Conservation (phyloP, 495 filamentous ascomycete species). For the Sordaria brevicollis region DNA sequence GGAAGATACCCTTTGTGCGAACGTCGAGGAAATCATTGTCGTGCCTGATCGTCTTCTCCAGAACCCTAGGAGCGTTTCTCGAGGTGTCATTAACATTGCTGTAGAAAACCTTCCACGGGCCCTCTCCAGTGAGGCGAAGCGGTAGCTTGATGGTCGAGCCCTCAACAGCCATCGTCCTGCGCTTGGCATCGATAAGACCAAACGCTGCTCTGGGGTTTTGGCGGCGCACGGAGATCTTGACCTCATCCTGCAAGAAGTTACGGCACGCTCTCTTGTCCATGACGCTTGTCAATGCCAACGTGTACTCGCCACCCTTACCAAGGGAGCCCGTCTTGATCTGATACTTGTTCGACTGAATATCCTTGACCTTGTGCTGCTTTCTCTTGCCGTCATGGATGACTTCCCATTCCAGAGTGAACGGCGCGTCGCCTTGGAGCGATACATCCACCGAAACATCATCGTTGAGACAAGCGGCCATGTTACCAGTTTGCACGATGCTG, state of each 20-base stretch:
- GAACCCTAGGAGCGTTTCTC: conserved; percentile 3
- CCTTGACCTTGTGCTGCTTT: conserved; percentile 51
- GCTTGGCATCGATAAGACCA: conserved; percentile 68
- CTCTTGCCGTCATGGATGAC: conserved; percentile 83
- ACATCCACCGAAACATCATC: conserved; percentile 66
- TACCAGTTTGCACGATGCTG: conserved; percentile 45
- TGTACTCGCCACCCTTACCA: conserved; percentile 76
- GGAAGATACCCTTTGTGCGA: conserved; percentile 57
- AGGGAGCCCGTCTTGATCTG: conserved; percentile 67
- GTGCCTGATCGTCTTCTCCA: conserved; percentile 32
- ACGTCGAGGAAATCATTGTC: conserved; percentile 65
- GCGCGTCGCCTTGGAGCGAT: conserved; percentile 64
- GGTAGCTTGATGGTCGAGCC: conserved; percentile 62
- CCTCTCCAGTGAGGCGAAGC: conserved; percentile 68
- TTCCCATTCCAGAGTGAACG: conserved; percentile 89
- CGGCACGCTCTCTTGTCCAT: conserved; percentile 82
- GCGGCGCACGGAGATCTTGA: conserved; percentile 73
- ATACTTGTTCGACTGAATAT: conserved; percentile 47
- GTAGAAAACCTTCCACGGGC: conserved; percentile 72
- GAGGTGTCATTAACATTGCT: conserved; percentile 46
- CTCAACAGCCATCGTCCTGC: conserved; percentile 63
- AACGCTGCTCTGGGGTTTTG: conserved; percentile 80
- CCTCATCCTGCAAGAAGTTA: conserved; percentile 66
- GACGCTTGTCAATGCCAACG: conserved; percentile 67
- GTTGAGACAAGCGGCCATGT: conserved; percentile 65